Evolutionary conservation across 371 early-diverging fungal genomes (phyloP).

Genomic region (Mucor racemosus): DNA sequence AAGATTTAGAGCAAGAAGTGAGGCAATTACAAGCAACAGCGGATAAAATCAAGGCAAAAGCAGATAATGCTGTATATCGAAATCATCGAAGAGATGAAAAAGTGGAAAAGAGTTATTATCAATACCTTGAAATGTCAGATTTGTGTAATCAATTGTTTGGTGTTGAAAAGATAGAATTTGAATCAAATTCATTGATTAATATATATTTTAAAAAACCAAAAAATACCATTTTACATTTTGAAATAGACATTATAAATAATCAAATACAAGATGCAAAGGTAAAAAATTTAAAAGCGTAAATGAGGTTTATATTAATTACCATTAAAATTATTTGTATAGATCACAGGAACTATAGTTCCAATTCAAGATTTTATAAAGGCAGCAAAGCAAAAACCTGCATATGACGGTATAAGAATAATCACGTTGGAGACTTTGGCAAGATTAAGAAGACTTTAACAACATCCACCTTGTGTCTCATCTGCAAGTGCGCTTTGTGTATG

Average conservation of each 20-base stretch:
- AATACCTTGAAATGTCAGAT: constrained; percentile 8
- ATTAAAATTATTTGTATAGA: constrained; percentile 5
- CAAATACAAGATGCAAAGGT: constrained; percentile 7
- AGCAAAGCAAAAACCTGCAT: constrained; percentile 1
- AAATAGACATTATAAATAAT: not conserved
- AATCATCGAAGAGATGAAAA: constrained; percentile 3
- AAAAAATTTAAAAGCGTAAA: not conserved
- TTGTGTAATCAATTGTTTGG: constrained; percentile 8
- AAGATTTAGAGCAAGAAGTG: constrained; percentile 13
- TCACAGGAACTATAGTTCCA: constrained; percentile 1
- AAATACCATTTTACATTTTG: constrained; percentile 4
- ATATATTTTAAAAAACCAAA: constrained; percentile 9
- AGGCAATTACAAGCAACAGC: not conserved
- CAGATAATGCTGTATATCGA: not conserved
- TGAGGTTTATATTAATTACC: not conserved
- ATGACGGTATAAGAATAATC: constrained; percentile 20
- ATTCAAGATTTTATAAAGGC: constrained; percentile 19
- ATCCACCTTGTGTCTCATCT: constrained; percentile 40
- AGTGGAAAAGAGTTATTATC: constrained; percentile 2
- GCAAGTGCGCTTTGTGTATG: constrained; percentile 52
- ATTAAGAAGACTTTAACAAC: constrained; percentile 30
- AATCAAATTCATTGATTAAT: not conserved
- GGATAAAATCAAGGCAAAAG: not conserved
- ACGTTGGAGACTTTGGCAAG: constrained; percentile 15
- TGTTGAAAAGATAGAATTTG: constrained; percentile 14